These are phyloP conservation scores for Pseudogymnoascus sp. DNA, from an alignment of 2,329 filamentous ascomycete genomes.

Conservation along the genomic window DNA sequence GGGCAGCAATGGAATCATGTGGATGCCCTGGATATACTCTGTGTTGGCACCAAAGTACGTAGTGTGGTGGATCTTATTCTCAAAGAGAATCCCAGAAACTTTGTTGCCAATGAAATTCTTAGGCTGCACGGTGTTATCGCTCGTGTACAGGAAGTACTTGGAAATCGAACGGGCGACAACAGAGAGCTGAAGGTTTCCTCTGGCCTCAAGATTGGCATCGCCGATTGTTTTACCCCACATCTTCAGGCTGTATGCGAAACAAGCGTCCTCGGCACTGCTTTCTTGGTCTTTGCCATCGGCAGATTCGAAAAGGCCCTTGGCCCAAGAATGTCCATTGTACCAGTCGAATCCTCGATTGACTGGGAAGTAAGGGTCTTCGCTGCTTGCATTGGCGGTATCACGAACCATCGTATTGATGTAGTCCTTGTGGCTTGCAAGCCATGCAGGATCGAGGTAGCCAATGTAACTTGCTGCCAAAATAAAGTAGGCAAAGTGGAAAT, in stretches of 20 bases:
- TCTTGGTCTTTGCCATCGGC: slow-evolving; percentile 78
- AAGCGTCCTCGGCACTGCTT: slow-evolving; percentile 82
- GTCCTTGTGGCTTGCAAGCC: slow-evolving; percentile 65
- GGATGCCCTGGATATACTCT: slow-evolving; percentile 58
- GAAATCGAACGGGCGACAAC: slow-evolving; percentile 67
- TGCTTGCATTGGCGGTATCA: slow-evolving; percentile 71
- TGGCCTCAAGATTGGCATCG: slow-evolving; percentile 68
- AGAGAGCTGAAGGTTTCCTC: slow-evolving; percentile 76
- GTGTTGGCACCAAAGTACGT: slow-evolving; percentile 76
- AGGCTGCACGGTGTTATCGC: slow-evolving; percentile 65
- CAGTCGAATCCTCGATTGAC: slow-evolving; percentile 83
- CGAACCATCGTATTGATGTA: slow-evolving; percentile 81
- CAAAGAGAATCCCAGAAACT: slow-evolving; percentile 66
- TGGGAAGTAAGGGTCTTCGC: slow-evolving; percentile 68
- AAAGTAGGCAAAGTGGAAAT: slow-evolving; percentile 81
- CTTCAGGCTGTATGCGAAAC: slow-evolving; percentile 81
- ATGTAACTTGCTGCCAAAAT: slow-evolving; percentile 81
- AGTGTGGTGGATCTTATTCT: slow-evolving; percentile 91
- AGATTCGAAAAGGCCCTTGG: slow-evolving; percentile 66
- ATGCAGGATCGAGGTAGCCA: slow-evolving; percentile 66
- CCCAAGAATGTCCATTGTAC: slow-evolving; percentile 94
- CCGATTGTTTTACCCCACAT: slow-evolving; percentile 82
- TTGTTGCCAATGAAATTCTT: slow-evolving; percentile 74
- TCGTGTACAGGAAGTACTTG: slow-evolving; percentile 75
- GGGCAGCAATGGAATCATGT: slow-evolving; percentile 24